These are phyloP conservation scores for Penicillium psychrosexuale DNA, from an alignment of 2,329 filamentous ascomycete genomes.

Conservation along the genomic window DNA sequence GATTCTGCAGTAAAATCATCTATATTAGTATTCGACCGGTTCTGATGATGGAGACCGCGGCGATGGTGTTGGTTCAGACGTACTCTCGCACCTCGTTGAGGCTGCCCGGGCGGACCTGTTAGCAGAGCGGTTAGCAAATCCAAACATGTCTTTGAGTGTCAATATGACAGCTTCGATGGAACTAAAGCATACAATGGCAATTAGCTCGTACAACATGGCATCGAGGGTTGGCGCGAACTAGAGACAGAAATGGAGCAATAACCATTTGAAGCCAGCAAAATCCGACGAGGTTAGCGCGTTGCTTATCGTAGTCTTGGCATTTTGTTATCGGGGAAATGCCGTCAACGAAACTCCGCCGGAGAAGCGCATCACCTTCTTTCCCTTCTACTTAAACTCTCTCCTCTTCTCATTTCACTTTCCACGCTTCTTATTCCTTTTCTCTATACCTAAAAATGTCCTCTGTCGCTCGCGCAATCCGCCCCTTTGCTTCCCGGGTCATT, in stretches of 20 bases:
- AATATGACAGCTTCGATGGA: not conserved
- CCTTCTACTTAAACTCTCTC: conserved; percentile 29
- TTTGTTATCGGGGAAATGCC: conserved; percentile 22
- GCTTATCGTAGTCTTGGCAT: conserved; percentile 32
- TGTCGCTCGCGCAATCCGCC: conserved; percentile 36
- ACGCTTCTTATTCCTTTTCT: conserved; percentile 6
- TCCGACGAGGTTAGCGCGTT: conserved; percentile 22
- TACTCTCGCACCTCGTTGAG: conserved; percentile 94
- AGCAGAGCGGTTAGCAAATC: conserved; percentile 15
- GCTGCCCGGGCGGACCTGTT: conserved; percentile 85
- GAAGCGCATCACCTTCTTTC: conserved; percentile 23
- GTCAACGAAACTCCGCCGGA: conserved; percentile 24
- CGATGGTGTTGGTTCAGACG: conserved; percentile 32
- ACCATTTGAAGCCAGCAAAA: conserved; percentile 23
- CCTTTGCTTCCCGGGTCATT: conserved; percentile 37
- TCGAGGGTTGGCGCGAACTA: conserved; percentile 23
- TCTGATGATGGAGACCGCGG: conserved; percentile 6
- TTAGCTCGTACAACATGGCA: conserved; percentile 92
- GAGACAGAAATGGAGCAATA: conserved; percentile 14
- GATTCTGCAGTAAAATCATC: conserved; percentile 59
- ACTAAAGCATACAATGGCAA: conserved; percentile 76
- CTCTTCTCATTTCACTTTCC: conserved; percentile 17
- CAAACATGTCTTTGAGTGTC: not conserved
- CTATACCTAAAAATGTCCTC: conserved; percentile 34
- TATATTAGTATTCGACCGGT: conserved; percentile 7